Conservation (phyloP, 1,284 basidiomycete genomes). For the Apiotrichum domesticum region DNA sequence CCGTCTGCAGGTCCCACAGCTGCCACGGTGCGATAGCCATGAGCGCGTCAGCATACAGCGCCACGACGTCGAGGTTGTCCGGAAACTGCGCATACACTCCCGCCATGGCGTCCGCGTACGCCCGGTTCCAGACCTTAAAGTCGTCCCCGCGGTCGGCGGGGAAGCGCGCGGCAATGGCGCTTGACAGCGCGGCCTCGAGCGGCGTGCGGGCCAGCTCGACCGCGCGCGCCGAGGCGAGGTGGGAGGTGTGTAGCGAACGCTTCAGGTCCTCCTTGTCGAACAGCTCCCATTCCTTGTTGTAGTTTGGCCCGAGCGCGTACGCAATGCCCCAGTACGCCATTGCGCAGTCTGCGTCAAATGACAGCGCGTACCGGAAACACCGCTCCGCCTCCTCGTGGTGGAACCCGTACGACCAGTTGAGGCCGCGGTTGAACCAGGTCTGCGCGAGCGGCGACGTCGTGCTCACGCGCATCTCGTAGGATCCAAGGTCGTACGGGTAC, state of each 20-base stretch:
- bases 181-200: conserved; percentile 10
- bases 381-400: conserved; percentile 34
- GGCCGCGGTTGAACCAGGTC: conserved; percentile 39
- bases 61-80: conserved; percentile 30
- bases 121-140: conserved; percentile 24
- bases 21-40: conserved; percentile 40
- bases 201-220: conserved; percentile 2
- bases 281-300: conserved; percentile 34
- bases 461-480: conserved; percentile 12
- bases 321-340: conserved; percentile 41
- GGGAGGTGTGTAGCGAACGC: conserved; percentile 8
- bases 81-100: conserved; percentile 23
- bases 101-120: conserved; percentile 30
- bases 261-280: conserved; percentile 19
- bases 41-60: conserved; percentile 34
- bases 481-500: conserved; percentile 27
- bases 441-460: conserved; percentile 28
- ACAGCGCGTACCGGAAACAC: conserved; percentile 31
- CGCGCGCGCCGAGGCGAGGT: conserved; percentile 7
- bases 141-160: conserved; percentile 7
- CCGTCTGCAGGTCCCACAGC: conserved; percentile 38
- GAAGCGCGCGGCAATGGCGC: conserved; percentile 15
- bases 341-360: conserved; percentile 24
- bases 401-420: conserved; percentile 39
- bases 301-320: conserved; percentile 38